Percentiles rank a stretch among this genome's conserved stretches.
Conservation (phyloP, 2,329 filamentous ascomycete species). For the Escovopsis sp. region DNA sequence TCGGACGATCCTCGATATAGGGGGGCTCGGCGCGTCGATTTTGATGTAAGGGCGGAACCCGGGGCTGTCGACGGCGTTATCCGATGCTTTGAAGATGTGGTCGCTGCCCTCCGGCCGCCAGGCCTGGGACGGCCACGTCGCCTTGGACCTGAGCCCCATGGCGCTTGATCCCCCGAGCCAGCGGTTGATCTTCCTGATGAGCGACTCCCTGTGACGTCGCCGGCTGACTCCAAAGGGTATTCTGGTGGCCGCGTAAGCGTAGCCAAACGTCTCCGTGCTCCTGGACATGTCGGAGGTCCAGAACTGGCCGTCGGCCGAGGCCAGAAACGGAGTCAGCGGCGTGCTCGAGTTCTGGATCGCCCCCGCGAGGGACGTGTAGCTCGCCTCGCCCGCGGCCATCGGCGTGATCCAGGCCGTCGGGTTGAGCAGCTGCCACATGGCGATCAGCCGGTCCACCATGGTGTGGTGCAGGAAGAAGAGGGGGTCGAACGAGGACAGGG, state of each 20-base stretch:
- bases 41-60: slow-evolving; percentile 13
- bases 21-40: slow-evolving; percentile 11
- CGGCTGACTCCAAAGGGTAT: slow-evolving; percentile 10
- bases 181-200: slow-evolving; percentile 36
- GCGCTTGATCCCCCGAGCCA: slow-evolving; percentile 23
- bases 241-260: slow-evolving; percentile 55
- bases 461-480: slow-evolving; percentile 65
- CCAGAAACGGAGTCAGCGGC: slow-evolving; percentile 53
- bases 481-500: slow-evolving; percentile 65
- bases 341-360: slow-evolving; percentile 40
- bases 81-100: background rate
- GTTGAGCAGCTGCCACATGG: slow-evolving; percentile 65
- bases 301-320: slow-evolving; percentile 40
- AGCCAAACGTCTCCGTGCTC: slow-evolving; percentile 48
- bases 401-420: slow-evolving; percentile 51
- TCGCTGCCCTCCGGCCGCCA: background rate
- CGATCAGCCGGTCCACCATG: slow-evolving; percentile 61
- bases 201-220: slow-evolving; percentile 16
- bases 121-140: slow-evolving; percentile 1
- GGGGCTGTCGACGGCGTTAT: background rate
- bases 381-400: slow-evolving; percentile 37
- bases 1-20: slow-evolving; percentile 18
- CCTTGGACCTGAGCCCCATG: slow-evolving; percentile 7
- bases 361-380: slow-evolving; percentile 44
- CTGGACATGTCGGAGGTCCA: slow-evolving; percentile 53